Base-by-base conservation (phyloP, 129 eudicot genomes). In the Saussurea involucrata region DNA sequence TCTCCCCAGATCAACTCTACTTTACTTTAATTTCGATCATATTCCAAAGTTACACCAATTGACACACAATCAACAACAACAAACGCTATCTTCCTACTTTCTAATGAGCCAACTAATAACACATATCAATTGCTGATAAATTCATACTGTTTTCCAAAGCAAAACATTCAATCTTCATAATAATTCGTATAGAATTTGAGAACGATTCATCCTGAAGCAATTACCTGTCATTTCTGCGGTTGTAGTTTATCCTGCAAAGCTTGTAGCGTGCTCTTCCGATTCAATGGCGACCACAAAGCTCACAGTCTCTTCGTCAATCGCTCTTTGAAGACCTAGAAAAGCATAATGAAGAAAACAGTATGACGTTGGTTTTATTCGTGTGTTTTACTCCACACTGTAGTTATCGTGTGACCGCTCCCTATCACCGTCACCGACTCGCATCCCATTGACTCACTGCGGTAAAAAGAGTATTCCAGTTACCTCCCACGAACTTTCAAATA, bases 201-300 rank as follows among this genome's bases (percentile, higher is more conserved):
- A 66, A 7, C 17, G 36, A 75, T 76, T 76, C 67, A 49, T 76
- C 25, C 1, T 20, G 69, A 32, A 77, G 33, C 29, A 28, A n/a
- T 6, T 78, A 78, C 82, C 82, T 70, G 82, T 78, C 82, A 78
- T 78, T 27, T 61, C n/a, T 32, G 63, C 44, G n/a, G 63, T 24
- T 63, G 5, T 74, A 73, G 69, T 57, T 73, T 80, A 66, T 67
- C 33, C 74, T 32, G 2, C 34, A n/a, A 6, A 18, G 24, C 29
- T 68, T 69, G 79, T 36, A 36, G 53, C 3, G 36, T 60, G 53
- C 29, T 80, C 83, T 55, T 80, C 80, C 57, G 80, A 57, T 80
- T 80, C 37, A 12, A 72, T 11, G 8, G 37, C 78, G 72, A 46
- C 71, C 46, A 78, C 46, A 70, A n/a, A 53, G 6, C 21, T 40